Evolutionary conservation across 1,284 basidiomycete genomes (phyloP).

Genomic region (Retiboletus flavoniger): DNA sequence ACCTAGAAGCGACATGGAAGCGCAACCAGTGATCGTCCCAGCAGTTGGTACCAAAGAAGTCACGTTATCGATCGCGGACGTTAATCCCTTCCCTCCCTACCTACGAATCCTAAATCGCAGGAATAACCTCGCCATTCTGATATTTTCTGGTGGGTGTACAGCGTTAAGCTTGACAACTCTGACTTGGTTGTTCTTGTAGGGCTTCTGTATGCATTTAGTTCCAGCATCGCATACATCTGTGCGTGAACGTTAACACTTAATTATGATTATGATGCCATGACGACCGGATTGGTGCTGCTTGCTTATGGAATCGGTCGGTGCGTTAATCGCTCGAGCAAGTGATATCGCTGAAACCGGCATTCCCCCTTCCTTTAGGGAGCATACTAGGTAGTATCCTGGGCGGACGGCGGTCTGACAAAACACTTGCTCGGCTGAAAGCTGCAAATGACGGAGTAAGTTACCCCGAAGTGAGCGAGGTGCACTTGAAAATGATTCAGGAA

Average conservation of each 20-base stretch:
- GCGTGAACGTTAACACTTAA: conserved; percentile 63
- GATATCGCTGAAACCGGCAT: neutral
- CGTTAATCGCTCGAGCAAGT: neutral
- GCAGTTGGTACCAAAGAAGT: conserved; percentile 36
- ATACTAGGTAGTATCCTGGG: conserved; percentile 72
- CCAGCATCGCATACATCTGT: conserved; percentile 69
- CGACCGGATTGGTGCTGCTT: conserved; percentile 77
- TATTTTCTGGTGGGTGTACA: conserved; percentile 21
- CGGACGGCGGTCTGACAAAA: conserved; percentile 74
- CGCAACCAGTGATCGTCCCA: conserved; percentile 9
- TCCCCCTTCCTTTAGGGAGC: conserved; percentile 43
- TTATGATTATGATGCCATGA: conserved; percentile 71
- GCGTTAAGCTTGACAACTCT: conserved; percentile 44
- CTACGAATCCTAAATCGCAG: conserved; percentile 13
- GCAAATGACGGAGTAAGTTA: conserved; percentile 61
- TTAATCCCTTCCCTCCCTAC: conserved; percentile 27
- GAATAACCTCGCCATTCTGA: conserved; percentile 22
- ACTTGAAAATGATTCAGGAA: neutral
- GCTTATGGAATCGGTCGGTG: conserved; percentile 65
- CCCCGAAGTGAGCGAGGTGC: conserved; percentile 56
- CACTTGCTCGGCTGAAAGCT: conserved; percentile 56
- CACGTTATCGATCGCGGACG: conserved; percentile 20
- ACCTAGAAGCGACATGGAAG: conserved; percentile 23
- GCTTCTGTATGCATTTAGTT: conserved; percentile 68
- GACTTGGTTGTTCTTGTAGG: conserved; percentile 55